Evolutionary conservation across 1,284 basidiomycete genomes (phyloP), one percentile per base, ranked within the genome.

Genomic region (Heterobasidion parviporum): DNA sequence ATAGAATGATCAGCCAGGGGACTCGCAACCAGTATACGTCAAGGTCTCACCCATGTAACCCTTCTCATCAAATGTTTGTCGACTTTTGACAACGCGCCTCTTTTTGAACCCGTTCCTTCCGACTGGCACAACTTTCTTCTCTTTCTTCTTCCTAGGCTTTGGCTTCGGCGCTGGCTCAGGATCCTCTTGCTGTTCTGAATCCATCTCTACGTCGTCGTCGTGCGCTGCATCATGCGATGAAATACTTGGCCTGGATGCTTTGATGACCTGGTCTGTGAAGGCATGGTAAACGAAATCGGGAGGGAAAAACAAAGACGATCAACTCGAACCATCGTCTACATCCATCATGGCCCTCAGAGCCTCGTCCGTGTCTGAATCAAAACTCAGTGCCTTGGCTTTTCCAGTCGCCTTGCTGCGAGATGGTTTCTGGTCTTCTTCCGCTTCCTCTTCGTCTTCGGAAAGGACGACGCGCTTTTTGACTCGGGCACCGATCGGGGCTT

Each of bases 81-180:
- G 74, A 52, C 77, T 83, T 63, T 82, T 88, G 46, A 81, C 65
- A 2, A 88, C 74, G 8, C 81, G 74, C 62, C 74, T 79, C 71
- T 90, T 91, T 74, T 80, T 87, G 55, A 89, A 63, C 5, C 88
- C 88, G 60, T 90, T 91, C 32, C 71, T 69, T 0, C 89, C 88
- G 14, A 88, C 69, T 1, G 87, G 88, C 12, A 82, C 64, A 4
- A 75, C 74, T 61, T 81, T 83, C 72, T 85, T 88, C 52, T 76
- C 74, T 62, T 81, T 83, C 72, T 85, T 88, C 51, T 76, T 68
- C 61, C 79, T 82, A 63, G 73, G 77, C 65, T 78, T 81, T 8
- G 74, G 70, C 59, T 74, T 76, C n/a, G 72, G 64, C 54, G 78
- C 65, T 8, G 61, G 61, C 38, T 61, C 63, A 12, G 65, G 62